Percentiles rank a stretch among this genome's conserved stretches.
phyloP scores from a whole-genome alignment of 768 basidiomycete species.

The Crassisporium funariophilum region DNA sequence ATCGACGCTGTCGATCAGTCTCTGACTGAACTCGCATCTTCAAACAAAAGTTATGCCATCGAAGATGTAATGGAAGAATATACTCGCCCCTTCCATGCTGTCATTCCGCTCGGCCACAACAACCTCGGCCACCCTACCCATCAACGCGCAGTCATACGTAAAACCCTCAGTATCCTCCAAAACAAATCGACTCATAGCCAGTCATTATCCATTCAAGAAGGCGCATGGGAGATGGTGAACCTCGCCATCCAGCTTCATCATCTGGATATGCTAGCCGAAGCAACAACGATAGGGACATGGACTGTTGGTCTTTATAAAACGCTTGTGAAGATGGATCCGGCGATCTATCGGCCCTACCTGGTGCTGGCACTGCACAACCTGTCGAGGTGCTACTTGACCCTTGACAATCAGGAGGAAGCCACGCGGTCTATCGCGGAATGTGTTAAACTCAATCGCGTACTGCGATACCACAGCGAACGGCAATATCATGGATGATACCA shows the following conservation, averaged over 20 bases:
- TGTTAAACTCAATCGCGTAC: conserved; percentile 4
- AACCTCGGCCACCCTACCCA: conserved; percentile 1
- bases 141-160: conserved; percentile 9
- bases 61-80: conserved; percentile 14
- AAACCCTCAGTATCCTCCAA: conserved; percentile 8
- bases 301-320: conserved; percentile 16
- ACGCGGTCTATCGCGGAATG: conserved; percentile 7
- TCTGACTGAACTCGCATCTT: conserved; percentile 4
- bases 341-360: conserved; percentile 11
- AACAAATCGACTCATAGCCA: too few species aligned
- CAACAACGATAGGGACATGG: conserved; percentile 13
- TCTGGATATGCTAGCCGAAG: conserved; percentile 15
- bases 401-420: conserved; percentile 8
- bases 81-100: conserved; percentile 9
- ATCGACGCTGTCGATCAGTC: conserved; percentile 10
- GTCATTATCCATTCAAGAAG: conserved; percentile 15
- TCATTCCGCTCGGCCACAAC: not conserved
- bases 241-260: conserved; percentile 13
- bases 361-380: conserved; percentile 3
- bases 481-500: too few species aligned
- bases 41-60: conserved; percentile 1
- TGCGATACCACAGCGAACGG: too few species aligned
- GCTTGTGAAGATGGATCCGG: conserved; percentile 6
- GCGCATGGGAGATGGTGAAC: conserved; percentile 19
- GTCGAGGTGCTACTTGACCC: conserved; percentile 4